phyloP scores from a whole-genome alignment of 73 alveolate species.

The Paramecium pentaurelia region DNA sequence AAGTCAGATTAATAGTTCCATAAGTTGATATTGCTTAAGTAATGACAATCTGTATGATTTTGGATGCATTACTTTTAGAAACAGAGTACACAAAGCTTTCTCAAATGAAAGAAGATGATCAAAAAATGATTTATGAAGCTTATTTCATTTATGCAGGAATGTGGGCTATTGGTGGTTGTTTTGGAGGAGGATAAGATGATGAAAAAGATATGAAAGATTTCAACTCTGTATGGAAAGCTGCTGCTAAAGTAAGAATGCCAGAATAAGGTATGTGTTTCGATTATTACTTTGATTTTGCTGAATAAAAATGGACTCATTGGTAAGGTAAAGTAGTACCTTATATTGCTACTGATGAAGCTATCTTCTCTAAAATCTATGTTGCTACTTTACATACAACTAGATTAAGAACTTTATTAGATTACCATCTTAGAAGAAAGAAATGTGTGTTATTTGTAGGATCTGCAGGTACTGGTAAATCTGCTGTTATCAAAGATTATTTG shows the following conservation, averaged over 20 bases:
- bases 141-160: conserved; percentile 90
- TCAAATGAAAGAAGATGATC: conserved; percentile 67
- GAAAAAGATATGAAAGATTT: conserved; percentile 85
- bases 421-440: conserved; percentile 87
- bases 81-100: conserved; percentile 63
- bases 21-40: conserved; percentile 78
- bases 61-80: conserved; percentile 75
- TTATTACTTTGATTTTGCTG: conserved; percentile 84
- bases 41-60: conserved; percentile 73
- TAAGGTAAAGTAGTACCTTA: conserved; percentile 80
- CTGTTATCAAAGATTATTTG: conserved; percentile 97
- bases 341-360: conserved; percentile 86
- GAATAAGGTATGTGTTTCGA: conserved; percentile 94
- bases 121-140: conserved; percentile 89
- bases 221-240: conserved; percentile 79
- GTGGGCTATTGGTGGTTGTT: conserved; percentile 98
- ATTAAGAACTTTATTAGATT: conserved; percentile 87
- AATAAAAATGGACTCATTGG: conserved; percentile 96
- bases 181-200: conserved; percentile 78
- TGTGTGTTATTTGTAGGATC: conserved; percentile 97
- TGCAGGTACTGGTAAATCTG: conserved; percentile 99
- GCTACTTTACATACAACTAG: conserved; percentile 95
- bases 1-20: conserved; percentile 78
- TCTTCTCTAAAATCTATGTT: conserved; percentile 95
- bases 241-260: conserved; percentile 93